phyloP scores from a whole-genome alignment of 768 basidiomycete species.

The Amanita exitialis region DNA sequence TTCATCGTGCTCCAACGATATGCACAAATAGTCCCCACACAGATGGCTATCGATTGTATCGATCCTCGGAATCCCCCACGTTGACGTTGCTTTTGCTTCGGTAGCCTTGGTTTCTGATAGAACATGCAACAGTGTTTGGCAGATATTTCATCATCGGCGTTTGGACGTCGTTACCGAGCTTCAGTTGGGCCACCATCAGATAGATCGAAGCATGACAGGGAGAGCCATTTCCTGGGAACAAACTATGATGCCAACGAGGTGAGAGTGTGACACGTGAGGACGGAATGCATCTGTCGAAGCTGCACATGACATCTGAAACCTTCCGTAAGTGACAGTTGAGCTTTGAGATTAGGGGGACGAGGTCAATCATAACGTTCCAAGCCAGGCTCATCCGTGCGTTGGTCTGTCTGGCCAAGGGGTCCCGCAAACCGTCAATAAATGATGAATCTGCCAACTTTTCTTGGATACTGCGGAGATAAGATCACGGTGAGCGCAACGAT shows the following conservation, averaged over 20 bases:
- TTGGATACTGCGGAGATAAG: neutral
- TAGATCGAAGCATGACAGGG: neutral
- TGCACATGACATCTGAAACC: conserved; percentile 1
- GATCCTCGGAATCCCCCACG: neutral
- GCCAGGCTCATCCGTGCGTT: neutral
- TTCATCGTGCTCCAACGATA: no score
- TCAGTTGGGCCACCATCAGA: neutral
- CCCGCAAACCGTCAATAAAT: neutral
- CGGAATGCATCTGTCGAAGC: neutral
- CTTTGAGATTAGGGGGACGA: neutral
- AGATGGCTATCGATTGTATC: neutral
- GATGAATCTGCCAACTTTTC: neutral
- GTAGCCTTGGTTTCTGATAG: neutral
- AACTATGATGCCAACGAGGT: neutral
- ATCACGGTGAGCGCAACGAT: no score
- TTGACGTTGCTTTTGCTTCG: neutral
- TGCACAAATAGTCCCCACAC: neutral
- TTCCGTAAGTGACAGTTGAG: neutral
- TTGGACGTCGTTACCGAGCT: neutral
- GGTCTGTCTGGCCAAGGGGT: neutral
- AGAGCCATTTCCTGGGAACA: neutral
- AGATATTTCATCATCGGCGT: neutral
- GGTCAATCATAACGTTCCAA: neutral
- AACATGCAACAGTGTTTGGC: neutral
- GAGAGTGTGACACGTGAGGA: neutral